phyloP scores from a whole-genome alignment of 140 eudicot species.

The Bidens hawaiensis region DNA sequence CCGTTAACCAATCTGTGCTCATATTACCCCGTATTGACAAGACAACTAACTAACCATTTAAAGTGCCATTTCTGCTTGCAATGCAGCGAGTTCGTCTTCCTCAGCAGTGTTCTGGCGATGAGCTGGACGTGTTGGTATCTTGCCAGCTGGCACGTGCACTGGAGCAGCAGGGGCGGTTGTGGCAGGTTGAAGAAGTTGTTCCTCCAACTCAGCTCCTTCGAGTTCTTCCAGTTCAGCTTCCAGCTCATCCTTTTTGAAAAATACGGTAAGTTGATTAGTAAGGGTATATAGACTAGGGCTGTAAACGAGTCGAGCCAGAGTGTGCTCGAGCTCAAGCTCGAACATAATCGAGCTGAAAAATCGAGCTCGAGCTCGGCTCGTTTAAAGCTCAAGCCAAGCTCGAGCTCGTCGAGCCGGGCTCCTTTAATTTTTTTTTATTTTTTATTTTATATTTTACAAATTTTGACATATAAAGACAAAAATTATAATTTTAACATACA shows the following conservation, averaged over 20 bases:
- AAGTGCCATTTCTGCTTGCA: conserved; percentile 75
- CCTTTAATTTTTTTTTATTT: too few relatives aligned
- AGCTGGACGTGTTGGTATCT: conserved; percentile 37
- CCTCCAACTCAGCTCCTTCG: conserved; percentile 74
- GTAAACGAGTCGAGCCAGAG: too few relatives aligned
- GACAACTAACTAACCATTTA: conserved; percentile 31
- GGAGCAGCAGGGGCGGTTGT: conserved; percentile 59
- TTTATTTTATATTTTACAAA: too few relatives aligned
- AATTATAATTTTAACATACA: too few relatives aligned
- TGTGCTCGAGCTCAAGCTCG: too few relatives aligned
- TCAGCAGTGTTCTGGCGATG: conserved; percentile 44
- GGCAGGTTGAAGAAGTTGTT: conserved; percentile 59
- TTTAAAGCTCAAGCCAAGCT: too few relatives aligned
- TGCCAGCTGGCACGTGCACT: conserved; percentile 43
- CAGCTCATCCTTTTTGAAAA: conserved; percentile 44
- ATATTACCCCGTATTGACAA: background rate
- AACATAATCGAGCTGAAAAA: too few relatives aligned
- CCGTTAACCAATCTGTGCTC: background rate
- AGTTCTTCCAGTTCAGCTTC: conserved; percentile 77
- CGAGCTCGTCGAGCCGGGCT: too few relatives aligned
- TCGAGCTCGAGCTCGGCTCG: too few relatives aligned
- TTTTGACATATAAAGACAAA: too few relatives aligned
- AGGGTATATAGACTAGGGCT: too few relatives aligned
- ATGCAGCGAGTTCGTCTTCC: conserved; percentile 68
- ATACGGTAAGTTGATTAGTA: background rate